Evolutionary conservation across 345 rosid species (phyloP).

Genomic region (Ceriops tagal): DNA sequence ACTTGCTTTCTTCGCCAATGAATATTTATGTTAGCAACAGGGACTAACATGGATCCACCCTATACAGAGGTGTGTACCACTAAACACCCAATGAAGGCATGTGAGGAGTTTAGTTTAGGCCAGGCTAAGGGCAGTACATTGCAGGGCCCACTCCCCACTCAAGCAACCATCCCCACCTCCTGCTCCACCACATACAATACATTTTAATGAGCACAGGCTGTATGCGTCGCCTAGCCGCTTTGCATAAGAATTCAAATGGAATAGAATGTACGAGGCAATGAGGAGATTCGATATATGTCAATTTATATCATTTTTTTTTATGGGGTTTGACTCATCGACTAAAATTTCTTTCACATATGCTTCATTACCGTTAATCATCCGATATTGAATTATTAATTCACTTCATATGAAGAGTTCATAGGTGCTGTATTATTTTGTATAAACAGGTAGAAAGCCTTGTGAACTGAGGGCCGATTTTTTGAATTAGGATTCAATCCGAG

Average conservation of each 20-base stretch:
- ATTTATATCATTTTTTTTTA: neutral
- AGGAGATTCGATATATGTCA: neutral
- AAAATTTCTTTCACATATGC: neutral
- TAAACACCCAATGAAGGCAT: slow-evolving; percentile 49
- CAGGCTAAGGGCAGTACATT: slow-evolving; percentile 37
- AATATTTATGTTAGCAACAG: slow-evolving; percentile 30
- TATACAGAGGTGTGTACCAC: slow-evolving; percentile 29
- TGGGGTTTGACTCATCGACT: neutral
- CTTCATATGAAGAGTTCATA: too few species aligned
- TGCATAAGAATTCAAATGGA: neutral
- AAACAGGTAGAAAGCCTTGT: too few species aligned
- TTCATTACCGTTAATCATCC: neutral
- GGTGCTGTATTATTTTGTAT: too few species aligned
- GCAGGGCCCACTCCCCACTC: slow-evolving; percentile 34
- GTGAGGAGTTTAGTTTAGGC: slow-evolving; percentile 62
- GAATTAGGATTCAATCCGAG: too few species aligned
- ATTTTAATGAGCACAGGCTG: too few species aligned
- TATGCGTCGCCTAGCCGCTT: too few species aligned
- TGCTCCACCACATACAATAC: slow-evolving; percentile 22
- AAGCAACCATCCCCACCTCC: neutral
- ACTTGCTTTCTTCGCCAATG: slow-evolving; percentile 31
- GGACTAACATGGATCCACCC: slow-evolving; percentile 58
- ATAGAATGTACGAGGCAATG: neutral
- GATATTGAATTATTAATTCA: too few species aligned
- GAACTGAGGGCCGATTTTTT: too few species aligned